phyloP scores from a whole-genome alignment of 352 stramenopile genomes.

The Phytophthora tentaculata region DNA sequence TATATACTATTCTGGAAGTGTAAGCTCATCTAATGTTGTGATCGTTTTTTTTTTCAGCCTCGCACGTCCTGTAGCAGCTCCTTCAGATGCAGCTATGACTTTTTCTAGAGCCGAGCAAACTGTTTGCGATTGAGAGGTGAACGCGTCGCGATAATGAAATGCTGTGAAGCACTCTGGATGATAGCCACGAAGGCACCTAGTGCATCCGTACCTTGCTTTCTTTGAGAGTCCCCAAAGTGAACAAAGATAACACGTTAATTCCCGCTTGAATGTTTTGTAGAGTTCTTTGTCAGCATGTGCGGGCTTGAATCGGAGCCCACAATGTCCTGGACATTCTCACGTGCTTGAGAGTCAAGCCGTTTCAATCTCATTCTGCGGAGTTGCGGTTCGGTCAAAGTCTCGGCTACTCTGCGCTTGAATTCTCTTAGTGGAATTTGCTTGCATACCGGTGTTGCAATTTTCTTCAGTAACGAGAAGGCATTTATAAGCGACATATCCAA shows the following conservation, averaged over 20 bases:
- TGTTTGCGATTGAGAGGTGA: background rate
- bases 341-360: background rate
- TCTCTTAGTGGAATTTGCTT: background rate
- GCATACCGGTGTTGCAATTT: background rate
- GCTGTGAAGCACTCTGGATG: background rate
- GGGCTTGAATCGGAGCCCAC: background rate
- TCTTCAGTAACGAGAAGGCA: background rate
- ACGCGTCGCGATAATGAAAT: background rate
- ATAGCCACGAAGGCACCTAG: background rate
- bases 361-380: background rate
- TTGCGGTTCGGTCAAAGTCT: background rate
- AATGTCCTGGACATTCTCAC: background rate
- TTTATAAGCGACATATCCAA: slow-evolving; percentile 14
- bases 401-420: background rate
- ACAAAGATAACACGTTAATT: background rate
- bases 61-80: no score
- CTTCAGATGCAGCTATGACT: no score
- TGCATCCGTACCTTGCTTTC: background rate
- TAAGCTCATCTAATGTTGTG: no score
- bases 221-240: background rate
- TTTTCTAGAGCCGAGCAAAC: no score
- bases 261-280: background rate
- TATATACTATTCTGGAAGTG: no score
- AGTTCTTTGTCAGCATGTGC: background rate
- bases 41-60: no score